These are phyloP conservation scores for Odontarrhena argentea DNA, from an alignment of 345 rosid genomes.

Conservation along the genomic window DNA sequence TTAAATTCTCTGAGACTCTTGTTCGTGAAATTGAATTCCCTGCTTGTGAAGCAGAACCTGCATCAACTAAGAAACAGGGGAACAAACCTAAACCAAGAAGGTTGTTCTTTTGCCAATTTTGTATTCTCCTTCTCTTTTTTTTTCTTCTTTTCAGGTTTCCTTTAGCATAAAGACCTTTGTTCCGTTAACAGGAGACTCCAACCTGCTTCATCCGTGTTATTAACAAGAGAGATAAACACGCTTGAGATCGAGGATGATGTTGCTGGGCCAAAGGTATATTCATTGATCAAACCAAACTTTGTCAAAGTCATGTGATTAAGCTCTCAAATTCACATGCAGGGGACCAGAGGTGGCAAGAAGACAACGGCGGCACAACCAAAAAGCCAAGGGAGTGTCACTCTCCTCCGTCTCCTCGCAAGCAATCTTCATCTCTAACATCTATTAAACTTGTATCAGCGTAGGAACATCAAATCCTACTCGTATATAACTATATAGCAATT, in stretches of 20 bases:
- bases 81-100: constrained; percentile 40
- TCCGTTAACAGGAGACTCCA: constrained; percentile 62
- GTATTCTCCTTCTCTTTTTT: not conserved
- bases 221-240: constrained; percentile 63
- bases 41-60: constrained; percentile 29
- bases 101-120: constrained; percentile 21
- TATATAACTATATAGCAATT: constrained; percentile 1
- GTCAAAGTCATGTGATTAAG: not conserved
- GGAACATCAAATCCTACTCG: not conserved
- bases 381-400: constrained; percentile 70
- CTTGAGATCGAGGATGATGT: constrained; percentile 63
- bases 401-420: constrained; percentile 63
- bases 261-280: constrained; percentile 59
- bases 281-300: not conserved
- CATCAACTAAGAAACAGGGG: constrained; percentile 36
- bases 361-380: constrained; percentile 42
- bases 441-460: constrained; percentile 11
- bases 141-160: constrained; percentile 3
- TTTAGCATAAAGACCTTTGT: not conserved
- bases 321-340: constrained; percentile 49
- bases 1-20: constrained; percentile 3
- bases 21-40: constrained; percentile 22
- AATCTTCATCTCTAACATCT: constrained; percentile 46
- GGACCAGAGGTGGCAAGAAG: constrained; percentile 58
- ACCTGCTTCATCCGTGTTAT: constrained; percentile 71